Base-by-base conservation (phyloP, 345 rosid genomes). In the Clausena lansium region DNA sequence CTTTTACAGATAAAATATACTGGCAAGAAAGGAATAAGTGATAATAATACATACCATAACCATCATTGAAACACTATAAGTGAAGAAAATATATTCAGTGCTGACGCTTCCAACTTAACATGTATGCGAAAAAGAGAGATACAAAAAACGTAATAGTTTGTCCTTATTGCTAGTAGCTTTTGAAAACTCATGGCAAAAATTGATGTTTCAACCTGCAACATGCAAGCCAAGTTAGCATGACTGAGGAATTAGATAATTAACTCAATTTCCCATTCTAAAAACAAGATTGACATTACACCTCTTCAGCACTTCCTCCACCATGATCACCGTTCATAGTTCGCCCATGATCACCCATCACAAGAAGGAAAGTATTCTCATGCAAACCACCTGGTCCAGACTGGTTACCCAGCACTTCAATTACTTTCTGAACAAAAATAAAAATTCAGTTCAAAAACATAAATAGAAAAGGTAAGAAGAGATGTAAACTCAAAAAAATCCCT, bases 271-370 rank as follows among this genome's bases (percentile, higher is more conserved):
- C 52, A 35, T 7, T 62, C 32, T 4, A 6, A 9, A 75, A 77
- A 65, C n/a, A 64, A 27, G 76, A 81, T 36, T 79, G 67, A 39
- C 60, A 77, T 47, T 60, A 65, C 67, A 95, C 99, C 94, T 93
- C 97, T 87, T 93, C 97, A 47, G 94, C 85, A 86, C 93, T 90
- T 68, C 98, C 99, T 81, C 99, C 99, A 59, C 99, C 99, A 86
- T 95, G 99, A 90, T 95, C 99, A 70, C 99, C 99, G 74, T 93
- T 92, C 22, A 91, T 68, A 67, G 99, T 93, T 92, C 93, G 98
- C 58, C 99, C 99, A 83, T 95, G 99, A 79, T 93, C 98, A 79
- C 98, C 99, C 97, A 93, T 92, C 74, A 95, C 98, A 73, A 95
- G 86, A 76, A 95, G 93, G 79, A 91, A 81, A 71, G 96, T 95